Evolutionary conservation across 164 flowering plant species (phyloP).

Genomic region (Aristolochia californica): DNA sequence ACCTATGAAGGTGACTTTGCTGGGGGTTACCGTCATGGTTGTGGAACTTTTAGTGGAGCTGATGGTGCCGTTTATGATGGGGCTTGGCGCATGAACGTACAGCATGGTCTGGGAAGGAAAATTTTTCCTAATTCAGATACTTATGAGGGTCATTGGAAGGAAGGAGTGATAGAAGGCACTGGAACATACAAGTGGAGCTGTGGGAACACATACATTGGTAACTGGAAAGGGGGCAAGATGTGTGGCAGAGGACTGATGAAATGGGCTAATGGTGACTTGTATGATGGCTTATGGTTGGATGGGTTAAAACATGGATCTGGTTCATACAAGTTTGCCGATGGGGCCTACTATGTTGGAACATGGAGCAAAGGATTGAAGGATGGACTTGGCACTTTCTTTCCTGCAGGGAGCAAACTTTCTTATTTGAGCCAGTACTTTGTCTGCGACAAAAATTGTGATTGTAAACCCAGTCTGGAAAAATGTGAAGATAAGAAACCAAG

Average conservation of each 20-base stretch:
- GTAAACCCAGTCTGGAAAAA: slow-evolving; percentile 18
- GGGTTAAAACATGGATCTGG: slow-evolving; percentile 78
- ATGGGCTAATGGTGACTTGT: slow-evolving; percentile 75
- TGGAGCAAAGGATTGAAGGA: slow-evolving; percentile 86
- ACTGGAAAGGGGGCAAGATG: slow-evolving; percentile 81
- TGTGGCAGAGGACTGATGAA: slow-evolving; percentile 78
- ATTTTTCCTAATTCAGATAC: slow-evolving; percentile 50
- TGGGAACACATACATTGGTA: slow-evolving; percentile 60
- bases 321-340: slow-evolving; percentile 57
- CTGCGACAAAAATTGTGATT: slow-evolving; percentile 19
- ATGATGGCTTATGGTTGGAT: slow-evolving; percentile 73
- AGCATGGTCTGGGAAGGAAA: slow-evolving; percentile 71
- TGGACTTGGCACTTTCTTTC: slow-evolving; percentile 78
- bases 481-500: slow-evolving; percentile 18
- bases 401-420: slow-evolving; percentile 55
- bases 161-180: slow-evolving; percentile 66
- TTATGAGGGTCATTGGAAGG: slow-evolving; percentile 92
- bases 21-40: slow-evolving; percentile 73
- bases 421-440: slow-evolving; percentile 29
- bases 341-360: slow-evolving; percentile 72
- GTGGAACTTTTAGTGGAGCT: slow-evolving; percentile 35
- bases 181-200: slow-evolving; percentile 67
- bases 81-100: slow-evolving; percentile 68
- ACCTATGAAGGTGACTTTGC: slow-evolving; percentile 75
- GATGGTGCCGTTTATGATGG: slow-evolving; percentile 60